Percentiles rank a stretch among this genome's conserved stretches.
Conservation (phyloP, 805 yeast genomes). For the Zygosaccharomyces rouxii region DNA sequence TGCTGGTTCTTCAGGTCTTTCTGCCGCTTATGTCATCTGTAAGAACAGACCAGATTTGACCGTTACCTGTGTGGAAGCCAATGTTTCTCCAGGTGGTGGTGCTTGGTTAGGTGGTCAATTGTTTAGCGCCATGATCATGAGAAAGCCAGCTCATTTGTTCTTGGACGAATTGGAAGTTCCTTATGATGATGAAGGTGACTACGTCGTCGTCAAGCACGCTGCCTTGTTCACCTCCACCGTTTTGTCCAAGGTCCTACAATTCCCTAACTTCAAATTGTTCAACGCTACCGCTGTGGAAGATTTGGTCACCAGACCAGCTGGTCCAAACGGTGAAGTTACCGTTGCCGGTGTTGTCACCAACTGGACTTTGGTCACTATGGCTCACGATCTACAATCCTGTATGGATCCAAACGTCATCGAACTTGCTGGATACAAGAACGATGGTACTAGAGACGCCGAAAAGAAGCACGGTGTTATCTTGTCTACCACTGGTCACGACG, state of each 20-base stretch:
- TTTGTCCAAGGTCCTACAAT: conserved; percentile 59
- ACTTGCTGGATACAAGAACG: conserved; percentile 36
- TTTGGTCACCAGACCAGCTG: conserved; percentile 64
- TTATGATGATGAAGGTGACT: conserved; percentile 76
- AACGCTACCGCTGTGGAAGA: conserved; percentile 81
- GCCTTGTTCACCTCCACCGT: conserved; percentile 71
- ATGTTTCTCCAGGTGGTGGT: conserved; percentile 78
- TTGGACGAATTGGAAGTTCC: conserved; percentile 58
- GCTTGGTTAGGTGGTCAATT: conserved; percentile 75
- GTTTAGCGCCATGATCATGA: conserved; percentile 72
- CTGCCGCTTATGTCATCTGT: conserved; percentile 71
- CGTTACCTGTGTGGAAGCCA: conserved; percentile 68
- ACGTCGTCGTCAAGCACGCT: conserved; percentile 76
- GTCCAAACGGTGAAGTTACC: conserved; percentile 50
- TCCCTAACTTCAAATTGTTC: conserved; percentile 72
- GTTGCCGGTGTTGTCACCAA: conserved; percentile 79
- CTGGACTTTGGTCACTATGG: conserved; percentile 75
- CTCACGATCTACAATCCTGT: conserved; percentile 72
- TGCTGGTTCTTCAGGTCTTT: conserved; percentile 72
- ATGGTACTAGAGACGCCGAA: conserved; percentile 36
- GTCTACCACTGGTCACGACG: conserved; percentile 77
- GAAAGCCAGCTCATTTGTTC: conserved; percentile 73
- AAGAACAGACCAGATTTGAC: conserved; percentile 71
- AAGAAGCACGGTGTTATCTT: conserved; percentile 47
- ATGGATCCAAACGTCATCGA: conserved; percentile 82